Evolutionary conservation across 805 yeast species (phyloP), one percentile per base, ranked within the genome.

Genomic region (Danielia oregonensis): DNA sequence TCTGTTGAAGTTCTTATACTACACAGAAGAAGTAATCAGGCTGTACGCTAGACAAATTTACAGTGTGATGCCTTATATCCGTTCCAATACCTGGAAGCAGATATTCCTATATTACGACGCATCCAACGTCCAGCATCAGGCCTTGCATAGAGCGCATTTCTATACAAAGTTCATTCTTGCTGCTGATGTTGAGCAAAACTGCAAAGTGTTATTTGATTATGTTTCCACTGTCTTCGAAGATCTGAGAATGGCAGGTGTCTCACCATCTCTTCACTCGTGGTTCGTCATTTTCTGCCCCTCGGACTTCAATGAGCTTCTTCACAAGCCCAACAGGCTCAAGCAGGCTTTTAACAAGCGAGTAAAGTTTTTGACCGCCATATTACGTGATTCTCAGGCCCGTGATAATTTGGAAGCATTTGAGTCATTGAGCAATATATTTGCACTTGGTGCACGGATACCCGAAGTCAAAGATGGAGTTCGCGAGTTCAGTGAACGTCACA

Each of bases 41-140:
- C 30, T 35, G 6, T 49, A 52, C 40, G 53, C 60, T n/a, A 35
- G 38, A 9, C 48, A 48, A 22, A 43, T 54, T 15, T 41, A 47
- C 33, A 45, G 44, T 13, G 44, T 54, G 6, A 35, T 64, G 10
- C 57, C 61, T 2, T 48, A 39, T 29, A 51, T 66, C 18, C 53
- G 51, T 30, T 58, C 63, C 27, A 52, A 35, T 28, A 50, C 59
- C 12, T 66, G 72, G 71, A 59, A 54, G 42, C 61, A 61, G 38
- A 55, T 59, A 5, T 49, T 61, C 17, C 40, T 66, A 8, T 57
- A 57, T 13, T 63, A 61, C 33, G 53, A 51, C 32, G 44, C 65
- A 5, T 43, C 44, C 30, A 51, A 58, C 34, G 48, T 66, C 13
- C 55, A 63, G 40, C 57, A 58, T 35, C 71, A 66, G 46, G 47